Evolutionary conservation across 371 early-diverging fungal genomes (phyloP).

Genomic region (Actinomortierella wolfii): DNA sequence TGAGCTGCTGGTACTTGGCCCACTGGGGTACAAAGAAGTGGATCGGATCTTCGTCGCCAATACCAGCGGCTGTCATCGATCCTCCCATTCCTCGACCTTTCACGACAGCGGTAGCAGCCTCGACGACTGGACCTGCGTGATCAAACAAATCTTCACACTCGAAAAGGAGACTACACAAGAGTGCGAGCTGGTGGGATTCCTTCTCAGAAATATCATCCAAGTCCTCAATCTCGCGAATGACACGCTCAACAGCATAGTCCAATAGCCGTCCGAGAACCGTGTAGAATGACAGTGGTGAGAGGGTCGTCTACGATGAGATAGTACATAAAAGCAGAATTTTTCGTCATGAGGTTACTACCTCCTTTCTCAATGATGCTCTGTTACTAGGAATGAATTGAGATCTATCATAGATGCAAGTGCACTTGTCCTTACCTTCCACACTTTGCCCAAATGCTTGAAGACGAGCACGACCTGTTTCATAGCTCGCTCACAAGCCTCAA

Average conservation of each 20-base stretch:
- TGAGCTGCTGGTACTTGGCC: conserved; percentile 62
- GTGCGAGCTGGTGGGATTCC: conserved; percentile 67
- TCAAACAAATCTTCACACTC: conserved; percentile 60
- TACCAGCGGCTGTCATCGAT: neutral
- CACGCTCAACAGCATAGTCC: conserved; percentile 47
- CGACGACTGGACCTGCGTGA: conserved; percentile 46
- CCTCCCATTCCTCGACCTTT: neutral
- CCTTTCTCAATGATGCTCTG: too few species aligned
- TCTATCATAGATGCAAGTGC: conserved; percentile 25
- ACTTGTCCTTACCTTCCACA: conserved; percentile 48
- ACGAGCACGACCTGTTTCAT: conserved; percentile 57
- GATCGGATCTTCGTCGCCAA: conserved; percentile 31
- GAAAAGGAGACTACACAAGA: conserved; percentile 53
- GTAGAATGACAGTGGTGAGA: conserved; percentile 47
- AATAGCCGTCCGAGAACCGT: conserved; percentile 52
- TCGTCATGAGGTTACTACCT: too few species aligned
- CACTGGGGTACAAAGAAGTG: conserved; percentile 51
- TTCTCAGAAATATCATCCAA: conserved; percentile 72
- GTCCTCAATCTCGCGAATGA: conserved; percentile 60
- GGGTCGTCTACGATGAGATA: conserved; percentile 31
- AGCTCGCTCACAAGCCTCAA: conserved; percentile 51
- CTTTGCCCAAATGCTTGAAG: conserved; percentile 49
- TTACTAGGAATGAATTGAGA: too few species aligned
- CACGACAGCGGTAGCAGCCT: conserved; percentile 22
- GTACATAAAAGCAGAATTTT: neutral